A percentile compares a stretch with the other conserved stretches of the same genome.
Conservation (phyloP, 176 grass and related monocot species). For the Areca catechu region DNA sequence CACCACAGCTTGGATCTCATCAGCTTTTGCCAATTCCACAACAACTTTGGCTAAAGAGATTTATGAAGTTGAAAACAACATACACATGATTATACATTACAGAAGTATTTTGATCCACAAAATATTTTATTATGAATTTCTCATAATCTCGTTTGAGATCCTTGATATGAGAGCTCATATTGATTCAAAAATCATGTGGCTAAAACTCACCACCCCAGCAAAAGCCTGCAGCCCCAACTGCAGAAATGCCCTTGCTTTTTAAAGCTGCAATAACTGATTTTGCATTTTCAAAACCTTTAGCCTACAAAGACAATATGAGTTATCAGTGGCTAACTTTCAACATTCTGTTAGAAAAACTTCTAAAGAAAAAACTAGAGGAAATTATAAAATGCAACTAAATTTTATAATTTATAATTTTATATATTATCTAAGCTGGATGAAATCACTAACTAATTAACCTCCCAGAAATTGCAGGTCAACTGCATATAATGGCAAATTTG, state of each 20-base stretch:
- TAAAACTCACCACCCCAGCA: constrained; percentile 76
- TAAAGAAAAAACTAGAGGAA: too few species aligned
- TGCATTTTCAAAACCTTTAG: constrained; percentile 64
- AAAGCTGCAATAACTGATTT: constrained; percentile 56
- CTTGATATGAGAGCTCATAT: too few species aligned
- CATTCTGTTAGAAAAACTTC: neutral
- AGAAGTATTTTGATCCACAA: constrained; percentile 1
- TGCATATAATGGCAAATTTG: too few species aligned
- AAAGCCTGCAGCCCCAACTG: constrained; percentile 71
- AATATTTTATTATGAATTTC: too few species aligned
- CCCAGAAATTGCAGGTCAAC: too few species aligned
- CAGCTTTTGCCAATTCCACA: constrained; percentile 55
- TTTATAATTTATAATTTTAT: too few species aligned
- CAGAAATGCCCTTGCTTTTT: constrained; percentile 50
- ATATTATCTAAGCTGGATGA: too few species aligned
- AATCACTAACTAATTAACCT: too few species aligned
- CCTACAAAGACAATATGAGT: constrained; percentile 16
- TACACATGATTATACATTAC: neutral
- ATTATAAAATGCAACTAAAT: too few species aligned
- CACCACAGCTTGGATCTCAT: constrained; percentile 58
- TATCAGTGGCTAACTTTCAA: constrained; percentile 3
- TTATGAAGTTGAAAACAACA: too few species aligned
- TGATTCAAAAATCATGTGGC: neutral
- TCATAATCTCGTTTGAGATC: too few species aligned
- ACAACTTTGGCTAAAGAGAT: constrained; percentile 54